A percentile compares a stretch with the other conserved stretches of the same genome.
Conservation (phyloP, 2,329 filamentous ascomycete species). For the Epichloe sylvatica region DNA sequence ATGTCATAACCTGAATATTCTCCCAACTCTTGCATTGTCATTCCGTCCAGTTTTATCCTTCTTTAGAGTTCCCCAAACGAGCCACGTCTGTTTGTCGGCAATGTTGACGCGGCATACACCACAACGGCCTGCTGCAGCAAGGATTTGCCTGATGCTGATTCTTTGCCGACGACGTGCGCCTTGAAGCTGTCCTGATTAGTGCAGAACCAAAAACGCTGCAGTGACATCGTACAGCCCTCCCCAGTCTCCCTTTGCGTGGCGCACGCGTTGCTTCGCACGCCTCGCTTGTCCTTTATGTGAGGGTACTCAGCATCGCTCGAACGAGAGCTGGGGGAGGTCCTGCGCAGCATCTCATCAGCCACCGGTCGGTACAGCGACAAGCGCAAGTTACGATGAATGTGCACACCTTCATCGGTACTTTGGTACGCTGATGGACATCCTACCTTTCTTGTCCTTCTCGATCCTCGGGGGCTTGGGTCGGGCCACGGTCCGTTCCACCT, state of each 20-base stretch:
- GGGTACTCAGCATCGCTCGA: conserved; percentile 55
- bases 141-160: neutral
- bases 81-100: neutral
- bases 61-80: neutral
- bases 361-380: conserved; percentile 8
- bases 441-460: conserved; percentile 91
- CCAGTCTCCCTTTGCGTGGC: neutral
- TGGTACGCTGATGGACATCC: conserved; percentile 73
- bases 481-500: conserved; percentile 41
- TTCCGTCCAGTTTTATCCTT: neutral
- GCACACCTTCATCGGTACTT: conserved; percentile 48
- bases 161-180: too few species aligned
- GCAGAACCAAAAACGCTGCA: neutral
- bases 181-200: neutral
- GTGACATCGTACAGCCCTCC: neutral
- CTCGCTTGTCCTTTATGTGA: conserved; percentile 36
- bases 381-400: conserved; percentile 11
- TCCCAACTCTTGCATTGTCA: neutral
- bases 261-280: too few species aligned
- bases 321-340: conserved; percentile 52
- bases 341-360: conserved; percentile 26
- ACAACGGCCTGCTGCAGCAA: neutral
- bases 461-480: conserved; percentile 49
- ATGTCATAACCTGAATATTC: neutral
- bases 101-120: neutral